phyloP scores from a whole-genome alignment of 495 filamentous ascomycete genomes.

The Lasiosphaeria ovina region DNA sequence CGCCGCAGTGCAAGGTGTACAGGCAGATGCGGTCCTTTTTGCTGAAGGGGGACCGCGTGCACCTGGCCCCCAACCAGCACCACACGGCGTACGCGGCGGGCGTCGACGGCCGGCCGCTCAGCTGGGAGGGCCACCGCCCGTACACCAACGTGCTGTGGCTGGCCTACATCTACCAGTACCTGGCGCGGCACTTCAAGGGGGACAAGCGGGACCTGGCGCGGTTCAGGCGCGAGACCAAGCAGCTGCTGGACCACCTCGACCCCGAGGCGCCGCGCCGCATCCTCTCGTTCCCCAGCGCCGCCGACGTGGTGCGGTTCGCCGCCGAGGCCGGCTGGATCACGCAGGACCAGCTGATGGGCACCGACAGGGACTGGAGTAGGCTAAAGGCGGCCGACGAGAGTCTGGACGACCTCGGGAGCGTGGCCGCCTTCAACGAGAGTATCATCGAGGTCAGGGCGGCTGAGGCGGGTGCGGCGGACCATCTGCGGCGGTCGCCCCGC shows the following conservation, averaged over 20 bases:
- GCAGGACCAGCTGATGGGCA: constrained; percentile 43
- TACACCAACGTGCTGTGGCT: constrained; percentile 58
- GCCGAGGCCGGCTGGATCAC: constrained; percentile 46
- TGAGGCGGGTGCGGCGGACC: neutral
- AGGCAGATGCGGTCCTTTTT: constrained; percentile 53
- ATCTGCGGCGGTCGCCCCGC: neutral
- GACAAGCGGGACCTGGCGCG: constrained; percentile 31
- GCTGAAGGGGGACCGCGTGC: constrained; percentile 31
- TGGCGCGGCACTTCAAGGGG: constrained; percentile 36
- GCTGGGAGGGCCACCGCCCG: constrained; percentile 41
- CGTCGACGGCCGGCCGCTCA: constrained; percentile 34
- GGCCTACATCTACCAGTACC: constrained; percentile 47
- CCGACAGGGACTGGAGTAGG: constrained; percentile 26
- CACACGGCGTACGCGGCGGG: constrained; percentile 34
- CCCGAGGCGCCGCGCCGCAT: constrained; percentile 35
- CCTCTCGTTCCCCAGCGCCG: constrained; percentile 41
- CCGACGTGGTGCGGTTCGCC: constrained; percentile 43
- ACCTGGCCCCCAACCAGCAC: constrained; percentile 34
- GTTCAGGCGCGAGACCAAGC: constrained; percentile 40
- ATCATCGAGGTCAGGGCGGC: neutral
- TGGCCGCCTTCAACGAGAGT: constrained; percentile 3
- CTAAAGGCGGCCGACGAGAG: constrained; percentile 15
- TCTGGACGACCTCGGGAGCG: neutral
- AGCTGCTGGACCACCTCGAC: constrained; percentile 44
- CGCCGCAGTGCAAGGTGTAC: constrained; percentile 46